phyloP scores from a whole-genome alignment of 2,329 filamentous ascomycete genomes.

The Neofusicoccum kwambonambiense region DNA sequence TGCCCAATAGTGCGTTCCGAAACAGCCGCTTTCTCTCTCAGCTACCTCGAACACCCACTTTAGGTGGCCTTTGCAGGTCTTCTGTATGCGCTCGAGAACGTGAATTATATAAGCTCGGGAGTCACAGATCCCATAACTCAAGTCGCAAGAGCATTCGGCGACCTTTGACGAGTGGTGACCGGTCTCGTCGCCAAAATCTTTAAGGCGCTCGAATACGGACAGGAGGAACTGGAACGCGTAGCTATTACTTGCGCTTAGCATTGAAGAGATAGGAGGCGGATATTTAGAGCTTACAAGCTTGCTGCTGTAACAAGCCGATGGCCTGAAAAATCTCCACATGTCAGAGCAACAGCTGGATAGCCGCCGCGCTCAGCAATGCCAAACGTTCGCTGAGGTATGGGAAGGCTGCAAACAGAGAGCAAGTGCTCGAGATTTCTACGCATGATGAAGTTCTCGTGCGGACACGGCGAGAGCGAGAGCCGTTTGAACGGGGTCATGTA shows the following conservation, averaged over 20 bases:
- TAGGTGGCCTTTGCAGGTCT: background rate
- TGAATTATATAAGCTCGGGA: background rate
- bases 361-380: too few relatives aligned
- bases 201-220: background rate
- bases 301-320: slow-evolving; percentile 18
- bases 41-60: background rate
- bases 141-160: background rate
- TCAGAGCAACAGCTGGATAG: slow-evolving; percentile 13
- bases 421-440: slow-evolving; percentile 21
- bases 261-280: too few relatives aligned
- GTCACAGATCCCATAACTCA: background rate
- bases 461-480: background rate
- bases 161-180: background rate
- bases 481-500: background rate
- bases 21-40: background rate
- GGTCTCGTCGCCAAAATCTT: background rate
- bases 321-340: slow-evolving; percentile 21
- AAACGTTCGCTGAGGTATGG: background rate
- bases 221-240: slow-evolving; percentile 3
- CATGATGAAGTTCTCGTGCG: slow-evolving; percentile 15
- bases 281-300: slow-evolving; percentile 13
- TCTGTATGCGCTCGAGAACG: background rate
- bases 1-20: background rate
- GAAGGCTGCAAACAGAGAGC: slow-evolving; percentile 21
- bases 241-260: background rate